These are phyloP conservation scores for Trichoderma hamatum DNA, from an alignment of 2,329 filamentous ascomycete species.

Conservation along the genomic window DNA sequence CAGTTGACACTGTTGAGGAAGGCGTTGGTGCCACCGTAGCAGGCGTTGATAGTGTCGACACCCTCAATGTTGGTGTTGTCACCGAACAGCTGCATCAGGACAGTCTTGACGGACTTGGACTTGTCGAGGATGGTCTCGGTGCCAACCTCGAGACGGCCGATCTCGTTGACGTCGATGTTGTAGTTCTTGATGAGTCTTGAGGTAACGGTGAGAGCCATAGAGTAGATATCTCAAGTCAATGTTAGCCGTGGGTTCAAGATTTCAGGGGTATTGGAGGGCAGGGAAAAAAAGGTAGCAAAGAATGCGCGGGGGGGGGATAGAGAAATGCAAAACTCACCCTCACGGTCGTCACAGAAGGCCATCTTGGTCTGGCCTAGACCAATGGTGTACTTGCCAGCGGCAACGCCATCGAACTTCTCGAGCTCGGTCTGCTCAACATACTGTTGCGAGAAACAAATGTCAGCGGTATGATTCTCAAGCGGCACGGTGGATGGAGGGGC, in stretches of 20 bases:
- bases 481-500: constrained; percentile 22
- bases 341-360: constrained; percentile 88
- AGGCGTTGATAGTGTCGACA: constrained; percentile 81
- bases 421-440: constrained; percentile 83
- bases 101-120: constrained; percentile 88
- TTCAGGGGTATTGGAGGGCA: constrained; percentile 17
- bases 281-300: constrained; percentile 5
- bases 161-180: constrained; percentile 75
- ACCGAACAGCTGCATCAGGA: constrained; percentile 83
- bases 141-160: constrained; percentile 81
- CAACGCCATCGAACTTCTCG: constrained; percentile 84
- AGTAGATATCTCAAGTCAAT: constrained; percentile 75
- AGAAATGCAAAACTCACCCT: constrained; percentile 60
- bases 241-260: not conserved
- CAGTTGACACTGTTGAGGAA: constrained; percentile 84
- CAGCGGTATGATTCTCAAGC: not conserved
- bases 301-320: constrained; percentile 1
- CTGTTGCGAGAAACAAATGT: constrained; percentile 48
- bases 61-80: constrained; percentile 85
- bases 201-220: constrained; percentile 75
- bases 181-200: constrained; percentile 82
- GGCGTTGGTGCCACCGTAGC: constrained; percentile 85
- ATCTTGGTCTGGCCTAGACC: constrained; percentile 89
- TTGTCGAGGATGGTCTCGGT: constrained; percentile 87
- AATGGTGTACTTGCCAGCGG: constrained; percentile 85